These are phyloP conservation scores for Ascoidea tarda DNA, from an alignment of 805 yeast species.

Conservation along the genomic window DNA sequence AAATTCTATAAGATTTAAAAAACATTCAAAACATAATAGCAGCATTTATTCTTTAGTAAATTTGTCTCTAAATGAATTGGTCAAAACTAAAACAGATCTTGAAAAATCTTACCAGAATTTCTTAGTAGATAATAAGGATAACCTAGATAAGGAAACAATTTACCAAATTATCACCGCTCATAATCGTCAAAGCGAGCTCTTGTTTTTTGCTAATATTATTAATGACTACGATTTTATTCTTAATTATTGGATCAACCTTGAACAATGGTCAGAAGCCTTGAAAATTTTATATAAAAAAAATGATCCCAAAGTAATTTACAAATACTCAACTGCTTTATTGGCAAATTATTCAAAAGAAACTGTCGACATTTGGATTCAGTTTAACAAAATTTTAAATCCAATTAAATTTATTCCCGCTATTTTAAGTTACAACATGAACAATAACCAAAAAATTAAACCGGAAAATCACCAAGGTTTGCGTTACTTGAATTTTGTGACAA, in stretches of 20 bases:
- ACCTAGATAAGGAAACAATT: slow-evolving; percentile 51
- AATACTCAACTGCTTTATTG: slow-evolving; percentile 54
- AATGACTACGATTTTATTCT: slow-evolving; percentile 60
- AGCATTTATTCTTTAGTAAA: neutral
- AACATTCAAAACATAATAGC: too few relatives aligned
- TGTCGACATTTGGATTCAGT: slow-evolving; percentile 64
- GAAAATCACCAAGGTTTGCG: slow-evolving; percentile 49
- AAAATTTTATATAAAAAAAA: slow-evolving; percentile 36
- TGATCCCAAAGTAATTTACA: slow-evolving; percentile 38
- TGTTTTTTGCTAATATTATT: slow-evolving; percentile 53
- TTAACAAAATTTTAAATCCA: slow-evolving; percentile 36
- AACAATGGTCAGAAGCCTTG: slow-evolving; percentile 64
- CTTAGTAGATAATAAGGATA: slow-evolving; percentile 28
- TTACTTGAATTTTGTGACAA: slow-evolving; percentile 43
- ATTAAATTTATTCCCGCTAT: slow-evolving; percentile 63
- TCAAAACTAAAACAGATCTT: slow-evolving; percentile 14
- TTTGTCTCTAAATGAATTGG: slow-evolving; percentile 11
- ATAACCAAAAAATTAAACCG: slow-evolving; percentile 21
- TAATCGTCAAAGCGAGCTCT: slow-evolving; percentile 46
- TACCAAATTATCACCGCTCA: slow-evolving; percentile 60
- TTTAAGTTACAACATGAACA: slow-evolving; percentile 46
- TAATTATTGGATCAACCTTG: slow-evolving; percentile 50
- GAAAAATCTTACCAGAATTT: slow-evolving; percentile 30
- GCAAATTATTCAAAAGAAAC: slow-evolving; percentile 57
- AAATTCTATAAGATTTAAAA: neutral